Evolutionary conservation across 2,329 filamentous ascomycete species (phyloP).

Genomic region (Colletotrichum tanaceti): DNA sequence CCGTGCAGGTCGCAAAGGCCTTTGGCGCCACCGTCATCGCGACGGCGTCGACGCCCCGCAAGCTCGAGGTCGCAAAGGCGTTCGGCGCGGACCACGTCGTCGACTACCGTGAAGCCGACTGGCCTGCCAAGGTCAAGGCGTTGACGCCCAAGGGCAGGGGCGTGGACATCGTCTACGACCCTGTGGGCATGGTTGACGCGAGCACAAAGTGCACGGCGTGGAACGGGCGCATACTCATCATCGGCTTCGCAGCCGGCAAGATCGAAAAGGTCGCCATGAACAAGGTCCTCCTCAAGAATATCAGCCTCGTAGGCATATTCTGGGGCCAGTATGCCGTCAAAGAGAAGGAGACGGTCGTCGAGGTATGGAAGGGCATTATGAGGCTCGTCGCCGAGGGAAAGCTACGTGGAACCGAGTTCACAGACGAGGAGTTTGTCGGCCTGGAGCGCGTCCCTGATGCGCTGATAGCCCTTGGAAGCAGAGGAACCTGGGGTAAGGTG

Average conservation of each 20-base stretch:
- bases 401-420: constrained; percentile 84
- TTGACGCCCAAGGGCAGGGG: constrained; percentile 78
- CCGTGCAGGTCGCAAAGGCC: constrained; percentile 93
- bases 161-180: constrained; percentile 95
- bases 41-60: constrained; percentile 83
- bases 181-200: constrained; percentile 88
- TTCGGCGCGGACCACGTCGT: constrained; percentile 89
- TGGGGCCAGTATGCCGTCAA: constrained; percentile 87
- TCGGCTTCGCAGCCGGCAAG: constrained; percentile 75
- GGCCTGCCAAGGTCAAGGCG: constrained; percentile 78
- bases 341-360: constrained; percentile 75
- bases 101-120: constrained; percentile 75
- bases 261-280: constrained; percentile 96
- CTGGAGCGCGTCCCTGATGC: constrained; percentile 83
- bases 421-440: constrained; percentile 83
- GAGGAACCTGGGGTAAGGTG: constrained; percentile 96
- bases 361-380: constrained; percentile 87
- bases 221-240: constrained; percentile 88
- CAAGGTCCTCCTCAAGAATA: constrained; percentile 92
- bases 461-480: constrained; percentile 78
- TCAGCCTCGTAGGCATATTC: constrained; percentile 87
- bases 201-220: constrained; percentile 92
- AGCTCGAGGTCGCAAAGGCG: constrained; percentile 79
- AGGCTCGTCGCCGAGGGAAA: constrained; percentile 81
- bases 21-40: constrained; percentile 93